Evolutionary conservation across 1,139 yeast species (phyloP).

Genomic region (Sugiyamaella neomexicana): DNA sequence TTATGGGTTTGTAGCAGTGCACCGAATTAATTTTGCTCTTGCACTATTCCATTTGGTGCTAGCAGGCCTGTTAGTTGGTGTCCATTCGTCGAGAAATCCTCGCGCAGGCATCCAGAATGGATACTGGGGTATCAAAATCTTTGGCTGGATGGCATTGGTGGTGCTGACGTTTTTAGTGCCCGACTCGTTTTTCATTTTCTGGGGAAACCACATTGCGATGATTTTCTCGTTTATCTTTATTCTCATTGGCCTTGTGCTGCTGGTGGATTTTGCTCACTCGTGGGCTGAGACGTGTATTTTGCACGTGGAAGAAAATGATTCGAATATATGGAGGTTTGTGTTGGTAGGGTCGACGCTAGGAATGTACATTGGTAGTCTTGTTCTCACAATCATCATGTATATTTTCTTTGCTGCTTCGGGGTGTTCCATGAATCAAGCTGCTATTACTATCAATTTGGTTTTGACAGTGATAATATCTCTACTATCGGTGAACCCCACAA

Average conservation of each 20-base stretch:
- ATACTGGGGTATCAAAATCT: constrained; percentile 74
- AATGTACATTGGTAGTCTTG: constrained; percentile 76
- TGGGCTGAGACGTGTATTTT: constrained; percentile 98
- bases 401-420: constrained; percentile 80
- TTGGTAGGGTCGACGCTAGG: constrained; percentile 82
- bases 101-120: constrained; percentile 87
- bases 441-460: constrained; percentile 73
- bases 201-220: constrained; percentile 90
- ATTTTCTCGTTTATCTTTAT: constrained; percentile 81
- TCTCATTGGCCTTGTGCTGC: constrained; percentile 81
- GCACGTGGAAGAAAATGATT: constrained; percentile 84
- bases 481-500: constrained; percentile 73
- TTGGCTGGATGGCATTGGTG: constrained; percentile 59
- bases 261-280: constrained; percentile 97
- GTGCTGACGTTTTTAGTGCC: constrained; percentile 75
- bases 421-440: constrained; percentile 88
- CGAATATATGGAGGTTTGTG: constrained; percentile 76
- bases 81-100: constrained; percentile 74
- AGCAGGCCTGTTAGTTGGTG: constrained; percentile 68
- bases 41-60: constrained; percentile 75
- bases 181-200: constrained; percentile 79
- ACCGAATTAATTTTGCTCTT: constrained; percentile 83
- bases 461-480: constrained; percentile 63
- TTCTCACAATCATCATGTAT: constrained; percentile 76
- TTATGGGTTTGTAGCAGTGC: constrained; percentile 89